Evolutionary conservation across 1,284 basidiomycete species (phyloP), one percentile per base, ranked within the genome.

Genomic region (Tetrapyrgos nigripes): DNA sequence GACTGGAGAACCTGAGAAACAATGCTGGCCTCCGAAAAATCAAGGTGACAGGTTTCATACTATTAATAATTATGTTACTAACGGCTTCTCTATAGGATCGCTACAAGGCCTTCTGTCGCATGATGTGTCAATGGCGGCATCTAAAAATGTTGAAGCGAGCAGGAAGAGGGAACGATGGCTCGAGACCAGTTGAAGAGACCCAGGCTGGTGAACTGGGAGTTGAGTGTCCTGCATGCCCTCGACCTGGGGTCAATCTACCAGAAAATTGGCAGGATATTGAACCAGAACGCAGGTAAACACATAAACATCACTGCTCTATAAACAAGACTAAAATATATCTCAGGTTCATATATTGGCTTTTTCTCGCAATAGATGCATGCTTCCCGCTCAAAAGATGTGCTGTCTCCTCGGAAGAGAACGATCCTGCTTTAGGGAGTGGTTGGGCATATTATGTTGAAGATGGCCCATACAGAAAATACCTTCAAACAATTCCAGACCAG

Each of bases 121-220:
- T 29, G 40, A 44, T 54, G 27, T 9, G n/a, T 29, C 23, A 60
- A 49, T 74, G 66, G 64, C 53, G 64, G 0, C 64, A 72, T 54
- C 52, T 74, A 4, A 66, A 68, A 27, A 63, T 69, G 58, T 56
- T 68, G 9, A 76, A 74, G 54, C 56, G 66, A 0, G 59, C 60
- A 0, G 71, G 72, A 0, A 47, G 62, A 5, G 67, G 66, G 0
- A 59, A 69, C 31, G 53, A 63, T 27, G 46, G 53, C 1, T 49
- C 9, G 13, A 28, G 46, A 33, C 64, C 67, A 1, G 29, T 49
- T 4, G 40, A 19, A 6, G 40, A 59, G 4, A 33, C 54, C 4
- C 26, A 23, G 14, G 29, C 19, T 1, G 60, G 57, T 3, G 59
- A 60, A 19, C 35, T 65, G 4, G 54, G 55, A 2, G 19, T 65